Percentiles rank a stretch among this genome's conserved stretches.
These are phyloP conservation scores for Nadsonia starkeyi-henricii DNA, from an alignment of 1,139 yeast genomes.

Conservation along the genomic window DNA sequence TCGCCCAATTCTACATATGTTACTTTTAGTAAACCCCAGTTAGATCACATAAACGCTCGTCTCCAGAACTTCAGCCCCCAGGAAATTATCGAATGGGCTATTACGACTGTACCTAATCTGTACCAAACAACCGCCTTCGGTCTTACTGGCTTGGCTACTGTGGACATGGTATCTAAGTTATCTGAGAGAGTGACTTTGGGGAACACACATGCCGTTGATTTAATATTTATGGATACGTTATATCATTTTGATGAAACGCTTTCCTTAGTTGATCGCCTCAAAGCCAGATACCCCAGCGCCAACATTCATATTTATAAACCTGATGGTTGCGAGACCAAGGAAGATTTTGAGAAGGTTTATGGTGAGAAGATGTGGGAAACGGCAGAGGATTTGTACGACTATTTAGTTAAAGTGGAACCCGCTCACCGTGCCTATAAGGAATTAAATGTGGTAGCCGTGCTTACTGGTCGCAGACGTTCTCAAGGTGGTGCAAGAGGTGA, in stretches of 20 bases:
- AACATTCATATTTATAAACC: conserved; percentile 57
- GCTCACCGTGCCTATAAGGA: conserved; percentile 71
- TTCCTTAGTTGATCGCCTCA: conserved; percentile 50
- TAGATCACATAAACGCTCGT: conserved; percentile 38
- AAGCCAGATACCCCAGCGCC: conserved; percentile 39
- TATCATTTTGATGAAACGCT: conserved; percentile 90
- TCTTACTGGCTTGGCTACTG: conserved; percentile 74
- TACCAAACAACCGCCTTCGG: conserved; percentile 95
- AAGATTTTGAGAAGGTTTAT: conserved; percentile 50
- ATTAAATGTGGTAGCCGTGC: conserved; percentile 60
- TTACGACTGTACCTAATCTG: conserved; percentile 63
- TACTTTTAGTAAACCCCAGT: conserved; percentile 15
- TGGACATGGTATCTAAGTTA: conserved; percentile 66
- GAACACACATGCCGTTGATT: conserved; percentile 40
- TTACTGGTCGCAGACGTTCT: conserved; percentile 82
- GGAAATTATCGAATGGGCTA: conserved; percentile 71
- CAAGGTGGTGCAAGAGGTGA: conserved; percentile 77
- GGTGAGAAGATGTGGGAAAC: conserved; percentile 78
- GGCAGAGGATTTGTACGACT: conserved; percentile 74
- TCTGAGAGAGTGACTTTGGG: conserved; percentile 14
- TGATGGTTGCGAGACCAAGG: conserved; percentile 36
- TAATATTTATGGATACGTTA: conserved; percentile 79
- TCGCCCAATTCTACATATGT: not conserved
- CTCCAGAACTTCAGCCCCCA: conserved; percentile 46
- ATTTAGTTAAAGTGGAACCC: conserved; percentile 84